These are phyloP conservation scores for Gossypium australe DNA, from an alignment of 345 rosid species.

Conservation along the genomic window DNA sequence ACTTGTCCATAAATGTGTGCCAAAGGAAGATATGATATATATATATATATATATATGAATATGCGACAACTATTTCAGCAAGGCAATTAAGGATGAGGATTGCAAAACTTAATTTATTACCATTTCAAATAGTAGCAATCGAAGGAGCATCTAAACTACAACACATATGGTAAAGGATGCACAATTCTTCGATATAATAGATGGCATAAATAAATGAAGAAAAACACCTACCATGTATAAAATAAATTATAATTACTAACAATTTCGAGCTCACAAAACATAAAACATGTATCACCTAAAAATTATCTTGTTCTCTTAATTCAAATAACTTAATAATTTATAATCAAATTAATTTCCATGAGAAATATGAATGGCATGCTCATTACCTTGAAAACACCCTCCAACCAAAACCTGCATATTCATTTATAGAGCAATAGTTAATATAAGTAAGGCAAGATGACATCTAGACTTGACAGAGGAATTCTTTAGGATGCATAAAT, in stretches of 20 bases:
- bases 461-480: neutral
- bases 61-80: no score
- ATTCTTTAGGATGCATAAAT: no score
- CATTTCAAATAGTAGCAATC: no score
- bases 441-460: neutral
- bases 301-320: neutral
- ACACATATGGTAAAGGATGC: neutral
- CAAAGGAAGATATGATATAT: no score
- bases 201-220: neutral
- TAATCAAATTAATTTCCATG: constrained; percentile 10
- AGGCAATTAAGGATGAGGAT: neutral
- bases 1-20: no score
- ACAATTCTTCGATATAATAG: no score
- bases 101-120: neutral
- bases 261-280: neutral
- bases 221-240: neutral
- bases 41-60: no score
- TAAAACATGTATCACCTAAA: neutral
- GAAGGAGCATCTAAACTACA: neutral
- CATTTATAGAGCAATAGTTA: constrained; percentile 6
- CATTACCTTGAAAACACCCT: constrained; percentile 78
- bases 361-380: neutral
- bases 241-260: neutral
- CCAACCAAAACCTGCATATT: constrained; percentile 74
- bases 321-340: constrained; percentile 1